Base-by-base conservation (phyloP, 371 early-diverging fungal genomes). In the Fennellomyces sp. region DNA sequence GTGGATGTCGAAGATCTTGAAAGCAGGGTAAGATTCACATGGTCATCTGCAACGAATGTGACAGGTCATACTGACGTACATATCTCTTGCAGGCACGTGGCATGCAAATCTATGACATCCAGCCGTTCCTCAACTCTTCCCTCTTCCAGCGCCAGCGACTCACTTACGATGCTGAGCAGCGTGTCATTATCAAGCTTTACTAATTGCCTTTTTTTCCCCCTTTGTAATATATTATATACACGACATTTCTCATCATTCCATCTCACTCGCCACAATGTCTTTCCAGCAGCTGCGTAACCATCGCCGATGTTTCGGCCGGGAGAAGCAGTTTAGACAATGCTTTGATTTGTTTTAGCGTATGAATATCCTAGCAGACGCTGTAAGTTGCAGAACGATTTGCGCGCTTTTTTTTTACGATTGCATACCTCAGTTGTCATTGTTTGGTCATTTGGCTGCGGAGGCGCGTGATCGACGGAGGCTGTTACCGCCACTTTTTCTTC, bases 1-100 rank as follows among this genome's bases (percentile, higher is more conserved):
- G 78, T 88, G 45, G 84, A 85, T 51, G 45, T 84, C 47, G 81
- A 82, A 35, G 90, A 89, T 59, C 76, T 91, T 49, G 90, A 87
- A 67, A 61, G 60, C 26, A 64, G 68, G 49, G 78, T 75, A 45
- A 63, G 55, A 49, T n/a, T 30, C 30, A 26, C 52, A 35, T 67
- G 70, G 13, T 75, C 69, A 41, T 56, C 36, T 31, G 7, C 41
- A 31, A 41, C 28, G 35, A 38, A 53, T 39, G 35, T 57, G 36
- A 42, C 23, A 47, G 39, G 6, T n/a, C n/a, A 11, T n/a, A 39
- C 17, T 39, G 39, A 39, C 39, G 15, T 45, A 19, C 15, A 19
- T 33, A 11, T 15, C 11, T 42, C 11, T 41, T 21, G n/a, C 58
- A 82, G 69, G 82, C 84, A 0, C 66, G 78, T 27, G 78, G 83